Evolutionary conservation across 371 early-diverging fungal genomes (phyloP).

Genomic region (Mortierella sp.): DNA sequence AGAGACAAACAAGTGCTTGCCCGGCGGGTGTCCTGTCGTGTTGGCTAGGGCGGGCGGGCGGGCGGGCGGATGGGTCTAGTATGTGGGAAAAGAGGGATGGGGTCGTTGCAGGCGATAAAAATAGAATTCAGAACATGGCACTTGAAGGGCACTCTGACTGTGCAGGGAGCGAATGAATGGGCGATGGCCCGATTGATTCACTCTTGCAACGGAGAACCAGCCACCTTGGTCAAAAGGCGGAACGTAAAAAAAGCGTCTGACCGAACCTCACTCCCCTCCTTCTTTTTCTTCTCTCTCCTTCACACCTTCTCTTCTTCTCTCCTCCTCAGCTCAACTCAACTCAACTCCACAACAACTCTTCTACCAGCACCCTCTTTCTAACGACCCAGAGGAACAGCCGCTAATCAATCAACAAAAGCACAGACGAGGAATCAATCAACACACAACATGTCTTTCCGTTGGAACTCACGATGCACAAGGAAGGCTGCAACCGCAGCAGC

Average conservation of each 20-base stretch:
- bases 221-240: conserved; percentile 1
- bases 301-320: background rate
- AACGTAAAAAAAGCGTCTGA: background rate
- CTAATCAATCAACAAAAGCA: background rate
- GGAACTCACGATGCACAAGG: background rate
- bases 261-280: background rate
- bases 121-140: background rate
- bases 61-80: background rate
- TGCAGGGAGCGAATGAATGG: background rate
- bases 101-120: background rate
- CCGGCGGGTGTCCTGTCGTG: background rate
- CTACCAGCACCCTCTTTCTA: background rate
- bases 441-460: background rate
- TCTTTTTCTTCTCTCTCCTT: background rate
- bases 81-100: background rate
- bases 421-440: background rate
- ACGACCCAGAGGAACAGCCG: background rate
- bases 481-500: background rate
- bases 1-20: background rate
- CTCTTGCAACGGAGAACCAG: background rate
- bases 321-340: background rate
- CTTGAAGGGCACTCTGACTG: background rate
- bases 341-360: background rate
- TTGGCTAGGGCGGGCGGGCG: background rate
- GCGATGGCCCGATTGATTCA: background rate